These are phyloP conservation scores for Kondoa subrosea DNA, from an alignment of 768 basidiomycete genomes.

Conservation along the genomic window DNA sequence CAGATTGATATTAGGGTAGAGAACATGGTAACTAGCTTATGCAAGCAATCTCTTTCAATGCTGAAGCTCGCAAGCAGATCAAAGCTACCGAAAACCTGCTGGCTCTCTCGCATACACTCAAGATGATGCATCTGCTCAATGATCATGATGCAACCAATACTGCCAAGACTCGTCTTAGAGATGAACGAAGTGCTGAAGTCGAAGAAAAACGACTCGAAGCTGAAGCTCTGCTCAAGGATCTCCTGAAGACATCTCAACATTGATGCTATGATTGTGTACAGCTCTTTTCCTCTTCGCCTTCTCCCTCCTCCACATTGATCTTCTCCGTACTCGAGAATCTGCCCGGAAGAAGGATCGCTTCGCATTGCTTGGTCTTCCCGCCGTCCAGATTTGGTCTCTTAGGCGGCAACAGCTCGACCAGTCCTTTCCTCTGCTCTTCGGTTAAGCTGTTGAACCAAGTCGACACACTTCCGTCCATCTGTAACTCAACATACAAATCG, in stretches of 20 bases:
- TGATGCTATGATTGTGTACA: background rate
- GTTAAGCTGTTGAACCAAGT: background rate
- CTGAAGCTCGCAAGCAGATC: constrained; percentile 1
- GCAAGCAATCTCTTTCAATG: background rate
- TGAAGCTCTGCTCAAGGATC: background rate
- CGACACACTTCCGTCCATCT: background rate
- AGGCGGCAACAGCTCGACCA: background rate
- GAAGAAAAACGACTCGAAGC: background rate
- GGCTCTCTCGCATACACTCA: background rate
- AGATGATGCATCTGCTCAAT: constrained; percentile 8
- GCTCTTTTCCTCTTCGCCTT: background rate
- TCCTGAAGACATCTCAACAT: background rate
- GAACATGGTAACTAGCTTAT: constrained; percentile 3
- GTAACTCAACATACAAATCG: background rate
- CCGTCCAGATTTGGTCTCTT: background rate
- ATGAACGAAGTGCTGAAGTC: background rate
- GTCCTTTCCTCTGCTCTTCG: background rate
- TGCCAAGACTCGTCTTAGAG: background rate
- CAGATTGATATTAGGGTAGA: constrained; percentile 5
- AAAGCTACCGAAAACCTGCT: constrained; percentile 1
- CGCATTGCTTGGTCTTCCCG: background rate
- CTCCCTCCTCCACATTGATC: background rate
- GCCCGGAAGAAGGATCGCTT: background rate
- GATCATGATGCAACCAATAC: background rate
- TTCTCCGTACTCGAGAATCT: background rate